These are phyloP conservation scores for Creolimax fragrantissima DNA, from an alignment of 78 protist genomes.

Conservation along the genomic window DNA sequence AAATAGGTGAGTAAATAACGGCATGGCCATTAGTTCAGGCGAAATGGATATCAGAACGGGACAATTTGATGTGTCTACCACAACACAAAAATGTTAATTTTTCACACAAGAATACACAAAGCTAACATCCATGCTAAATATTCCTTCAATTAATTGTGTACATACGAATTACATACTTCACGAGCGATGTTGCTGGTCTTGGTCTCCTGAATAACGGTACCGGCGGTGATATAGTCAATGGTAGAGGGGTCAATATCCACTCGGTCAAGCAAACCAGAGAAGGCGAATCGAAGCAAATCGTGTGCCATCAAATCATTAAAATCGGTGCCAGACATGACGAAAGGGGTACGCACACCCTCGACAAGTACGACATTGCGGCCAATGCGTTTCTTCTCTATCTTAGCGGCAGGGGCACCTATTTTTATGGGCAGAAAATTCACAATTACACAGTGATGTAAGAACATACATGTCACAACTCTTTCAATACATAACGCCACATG, in stretches of 20 bases:
- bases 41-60: too few relatives aligned
- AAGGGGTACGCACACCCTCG: slow-evolving; percentile 31
- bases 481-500: neutral
- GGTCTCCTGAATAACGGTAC: slow-evolving; percentile 29
- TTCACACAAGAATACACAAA: too few relatives aligned
- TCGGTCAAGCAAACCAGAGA: neutral
- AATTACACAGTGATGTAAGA: neutral
- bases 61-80: too few relatives aligned
- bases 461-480: neutral
- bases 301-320: slow-evolving; percentile 10
- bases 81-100: too few relatives aligned
- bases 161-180: slow-evolving; percentile 4
- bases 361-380: slow-evolving; percentile 37
- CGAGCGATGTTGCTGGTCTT: slow-evolving; percentile 28
- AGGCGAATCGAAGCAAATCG: slow-evolving; percentile 11
- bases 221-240: slow-evolving; percentile 3
- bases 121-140: too few relatives aligned
- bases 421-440: neutral
- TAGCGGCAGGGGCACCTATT: neutral
- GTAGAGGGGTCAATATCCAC: neutral
- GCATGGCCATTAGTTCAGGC: too few relatives aligned
- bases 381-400: neutral
- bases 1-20: too few relatives aligned
- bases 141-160: too few relatives aligned
- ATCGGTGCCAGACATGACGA: neutral